Evolutionary conservation across 176 grass and related monocot species (phyloP).

Genomic region (Aegilops speltoides): DNA sequence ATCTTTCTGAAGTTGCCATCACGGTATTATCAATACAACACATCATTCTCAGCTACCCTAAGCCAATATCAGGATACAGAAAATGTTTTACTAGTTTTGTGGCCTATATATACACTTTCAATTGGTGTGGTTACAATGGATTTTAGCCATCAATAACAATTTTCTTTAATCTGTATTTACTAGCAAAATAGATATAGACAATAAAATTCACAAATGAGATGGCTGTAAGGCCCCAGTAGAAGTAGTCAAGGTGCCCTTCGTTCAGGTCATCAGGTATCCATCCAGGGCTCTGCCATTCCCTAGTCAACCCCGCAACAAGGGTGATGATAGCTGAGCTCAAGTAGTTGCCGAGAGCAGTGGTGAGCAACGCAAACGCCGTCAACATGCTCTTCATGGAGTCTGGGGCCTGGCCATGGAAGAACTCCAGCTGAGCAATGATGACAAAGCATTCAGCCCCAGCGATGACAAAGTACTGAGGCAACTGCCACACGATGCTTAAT

Average conservation of each 20-base stretch:
- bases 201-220: conserved; percentile 57
- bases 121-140: neutral
- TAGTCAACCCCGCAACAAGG: conserved; percentile 37
- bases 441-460: conserved; percentile 64
- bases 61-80: neutral
- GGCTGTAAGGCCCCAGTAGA: conserved; percentile 56
- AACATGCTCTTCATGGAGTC: conserved; percentile 74
- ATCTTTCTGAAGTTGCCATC: neutral
- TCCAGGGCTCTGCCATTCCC: conserved; percentile 39
- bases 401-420: conserved; percentile 69
- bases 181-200: conserved; percentile 58
- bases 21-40: neutral
- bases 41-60: neutral
- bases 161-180: conserved; percentile 77
- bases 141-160: conserved; percentile 30
- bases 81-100: neutral
- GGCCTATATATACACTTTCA: neutral
- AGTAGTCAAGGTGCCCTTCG: conserved; percentile 77
- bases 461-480: conserved; percentile 71
- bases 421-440: conserved; percentile 66
- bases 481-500: conserved; percentile 68
- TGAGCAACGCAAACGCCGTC: conserved; percentile 61
- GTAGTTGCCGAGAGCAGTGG: conserved; percentile 66
- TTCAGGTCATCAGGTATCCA: conserved; percentile 91
- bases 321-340: conserved; percentile 71